A percentile compares a stretch with the other conserved stretches of the same genome.
Conservation (phyloP, 2,329 filamentous ascomycete genomes). For the Talaromyces amestolkiae region DNA sequence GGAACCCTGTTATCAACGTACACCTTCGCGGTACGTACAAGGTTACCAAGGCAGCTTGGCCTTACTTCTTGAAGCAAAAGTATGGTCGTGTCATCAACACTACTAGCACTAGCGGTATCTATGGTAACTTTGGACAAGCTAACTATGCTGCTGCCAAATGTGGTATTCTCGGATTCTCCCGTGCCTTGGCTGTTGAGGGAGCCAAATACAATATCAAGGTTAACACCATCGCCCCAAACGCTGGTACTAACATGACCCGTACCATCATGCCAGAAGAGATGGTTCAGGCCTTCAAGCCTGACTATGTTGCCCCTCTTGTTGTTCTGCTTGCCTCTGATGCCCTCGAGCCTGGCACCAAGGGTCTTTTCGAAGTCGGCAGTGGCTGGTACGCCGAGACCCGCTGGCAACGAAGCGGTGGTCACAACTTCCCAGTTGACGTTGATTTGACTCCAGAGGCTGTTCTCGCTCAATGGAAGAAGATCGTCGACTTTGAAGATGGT, state of each 20-base stretch:
- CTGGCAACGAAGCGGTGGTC: slow-evolving; percentile 89
- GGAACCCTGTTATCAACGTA: slow-evolving; percentile 88
- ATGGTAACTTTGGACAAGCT: slow-evolving; percentile 97
- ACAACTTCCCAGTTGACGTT: slow-evolving; percentile 86
- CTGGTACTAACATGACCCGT: slow-evolving; percentile 90
- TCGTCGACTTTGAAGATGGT: slow-evolving; percentile 82
- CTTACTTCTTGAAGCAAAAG: slow-evolving; percentile 96
- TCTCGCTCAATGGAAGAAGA: slow-evolving; percentile 69
- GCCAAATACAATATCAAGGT: slow-evolving; percentile 97
- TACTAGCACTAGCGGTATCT: slow-evolving; percentile 93
- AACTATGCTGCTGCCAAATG: slow-evolving; percentile 93
- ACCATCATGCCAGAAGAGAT: slow-evolving; percentile 95
- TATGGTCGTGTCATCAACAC: slow-evolving; percentile 97
- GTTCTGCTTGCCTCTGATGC: slow-evolving; percentile 83
- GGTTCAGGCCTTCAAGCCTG: slow-evolving; percentile 98
- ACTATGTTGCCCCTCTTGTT: slow-evolving; percentile 93
- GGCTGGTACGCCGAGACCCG: slow-evolving; percentile 90
- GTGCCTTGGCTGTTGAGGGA: slow-evolving; percentile 87
- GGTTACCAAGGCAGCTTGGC: slow-evolving; percentile 95
- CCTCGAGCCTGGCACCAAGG: slow-evolving; percentile 78
- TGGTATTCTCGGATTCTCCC: slow-evolving; percentile 92
- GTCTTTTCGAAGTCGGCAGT: slow-evolving; percentile 89
- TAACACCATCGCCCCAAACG: slow-evolving; percentile 97
- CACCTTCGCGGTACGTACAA: slow-evolving; percentile 95
- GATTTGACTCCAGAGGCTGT: slow-evolving; percentile 82